Conservation (phyloP, 2,329 filamentous ascomycete genomes). For the Colletotrichum abscissum region DNA sequence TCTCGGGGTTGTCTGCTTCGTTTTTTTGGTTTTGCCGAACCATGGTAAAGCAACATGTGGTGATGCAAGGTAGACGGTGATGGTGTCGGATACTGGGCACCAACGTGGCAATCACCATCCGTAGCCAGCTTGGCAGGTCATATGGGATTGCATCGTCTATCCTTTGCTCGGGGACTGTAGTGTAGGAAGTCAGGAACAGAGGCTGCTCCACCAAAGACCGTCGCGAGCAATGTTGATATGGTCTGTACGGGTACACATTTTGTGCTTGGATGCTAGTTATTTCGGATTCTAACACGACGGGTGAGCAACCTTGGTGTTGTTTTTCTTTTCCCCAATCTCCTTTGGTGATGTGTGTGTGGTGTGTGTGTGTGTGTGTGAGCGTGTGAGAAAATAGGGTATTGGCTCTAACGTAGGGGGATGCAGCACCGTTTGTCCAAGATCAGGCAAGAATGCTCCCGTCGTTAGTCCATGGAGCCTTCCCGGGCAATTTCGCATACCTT, state of each 20-base stretch:
- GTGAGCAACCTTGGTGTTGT: neutral
- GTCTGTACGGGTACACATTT: neutral
- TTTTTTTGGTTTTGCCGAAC: neutral
- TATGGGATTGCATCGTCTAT: neutral
- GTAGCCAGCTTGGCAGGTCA: neutral
- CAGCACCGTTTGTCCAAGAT: neutral
- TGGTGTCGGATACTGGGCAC: neutral
- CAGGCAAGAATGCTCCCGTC: neutral
- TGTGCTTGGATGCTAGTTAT: neutral
- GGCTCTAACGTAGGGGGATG: neutral
- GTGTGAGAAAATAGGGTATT: neutral
- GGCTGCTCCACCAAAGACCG: neutral
- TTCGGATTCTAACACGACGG: neutral
- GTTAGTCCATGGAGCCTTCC: neutral
- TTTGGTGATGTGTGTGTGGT: neutral
- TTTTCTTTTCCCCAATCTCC: neutral
- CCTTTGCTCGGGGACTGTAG: neutral
- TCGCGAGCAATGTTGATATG: neutral
- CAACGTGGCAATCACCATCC: too few relatives aligned
- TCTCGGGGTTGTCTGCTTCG: neutral
- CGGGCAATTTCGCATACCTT: neutral
- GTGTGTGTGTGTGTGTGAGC: too few relatives aligned
- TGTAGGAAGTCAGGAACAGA: neutral
- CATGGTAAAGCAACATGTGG: neutral
- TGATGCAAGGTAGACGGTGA: neutral